Evolutionary conservation across 2,329 filamentous ascomycete genomes (phyloP), one percentile per base, ranked within the genome.

Genomic region (Purpureocillium takamizusanense): DNA sequence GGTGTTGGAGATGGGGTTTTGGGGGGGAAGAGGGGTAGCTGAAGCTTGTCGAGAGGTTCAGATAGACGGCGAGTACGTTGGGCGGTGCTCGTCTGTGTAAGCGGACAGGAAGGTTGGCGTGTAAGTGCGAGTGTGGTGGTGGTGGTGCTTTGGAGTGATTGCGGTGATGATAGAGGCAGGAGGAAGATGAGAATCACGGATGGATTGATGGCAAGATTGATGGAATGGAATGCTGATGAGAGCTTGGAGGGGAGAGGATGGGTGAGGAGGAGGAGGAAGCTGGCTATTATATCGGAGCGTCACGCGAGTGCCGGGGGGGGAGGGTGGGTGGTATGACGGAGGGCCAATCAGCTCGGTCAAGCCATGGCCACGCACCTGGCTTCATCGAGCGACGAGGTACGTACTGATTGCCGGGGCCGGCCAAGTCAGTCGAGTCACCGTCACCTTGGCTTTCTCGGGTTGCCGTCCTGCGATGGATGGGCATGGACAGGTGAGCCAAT

Each of bases 281-380:
- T 37, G 42, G 41, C 31, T 46, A 39, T 44, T 48, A 45, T 48
- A 50, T 43, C 43, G 45, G 36, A 39, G 33, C 38, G 47, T 49
- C 47, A 48, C 47, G 46, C 45, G 42, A 48, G 42, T 42, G 39
- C 42, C 37, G 42, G 48, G 42, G 43, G 42, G 44, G 42, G 36
- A 28, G 25, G 28, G 27, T 33, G 35, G 41, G 33, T 32, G 36
- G 38, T 28, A 7, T 37, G 35, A 23, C 23, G 36, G 29, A 31
- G 21, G 10, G 39, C 43, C 42, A 44, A 47, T 48, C 39, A 46
- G 30, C 25, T 23, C 15, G 17, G 25, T 16, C 23, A 35, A 37
- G 35, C 21, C 35, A 30, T 31, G n/a, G 25, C 28, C 11, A 30
- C 28, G n/a, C n/a, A 25, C 21, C 21, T 25, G 21, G 21, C 21